Percentiles rank a stretch among this genome's conserved stretches.
phyloP scores from a whole-genome alignment of 2,329 filamentous ascomycete genomes.

The Cladosporium sp. region DNA sequence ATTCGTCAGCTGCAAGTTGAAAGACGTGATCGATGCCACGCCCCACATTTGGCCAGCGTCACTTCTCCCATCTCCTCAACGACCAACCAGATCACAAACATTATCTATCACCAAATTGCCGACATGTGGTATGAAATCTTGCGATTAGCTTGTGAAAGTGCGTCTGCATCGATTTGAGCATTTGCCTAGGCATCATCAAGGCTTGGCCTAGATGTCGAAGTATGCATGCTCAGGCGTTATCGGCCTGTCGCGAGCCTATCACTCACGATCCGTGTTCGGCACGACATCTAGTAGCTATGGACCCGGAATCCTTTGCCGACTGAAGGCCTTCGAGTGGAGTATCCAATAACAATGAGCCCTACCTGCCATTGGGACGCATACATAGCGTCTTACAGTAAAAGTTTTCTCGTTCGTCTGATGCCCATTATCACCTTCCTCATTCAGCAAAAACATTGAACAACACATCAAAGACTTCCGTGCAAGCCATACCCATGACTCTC shows the following conservation, averaged over 20 bases:
- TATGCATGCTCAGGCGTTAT: neutral
- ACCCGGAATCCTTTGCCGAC: neutral
- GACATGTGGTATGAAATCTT: neutral
- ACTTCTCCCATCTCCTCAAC: neutral
- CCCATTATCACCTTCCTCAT: neutral
- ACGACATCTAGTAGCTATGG: neutral
- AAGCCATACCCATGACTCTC: neutral
- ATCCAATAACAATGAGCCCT: neutral
- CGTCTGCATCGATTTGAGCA: too few relatives aligned
- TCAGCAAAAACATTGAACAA: neutral
- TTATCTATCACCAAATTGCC: neutral
- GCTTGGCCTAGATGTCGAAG: neutral
- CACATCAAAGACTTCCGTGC: neutral
- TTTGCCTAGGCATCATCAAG: neutral
- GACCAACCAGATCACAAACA: neutral
- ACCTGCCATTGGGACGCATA: neutral
- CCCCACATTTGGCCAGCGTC: neutral
- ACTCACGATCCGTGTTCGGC: neutral
- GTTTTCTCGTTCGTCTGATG: neutral
- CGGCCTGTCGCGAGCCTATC: neutral
- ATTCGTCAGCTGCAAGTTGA: neutral
- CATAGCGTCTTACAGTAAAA: slow-evolving; percentile 1
- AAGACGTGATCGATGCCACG: neutral
- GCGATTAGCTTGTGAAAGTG: too few relatives aligned
- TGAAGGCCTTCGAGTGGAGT: neutral